Conservation (phyloP, 805 yeast genomes). For the Zygotorulaspora chibaensis region DNA sequence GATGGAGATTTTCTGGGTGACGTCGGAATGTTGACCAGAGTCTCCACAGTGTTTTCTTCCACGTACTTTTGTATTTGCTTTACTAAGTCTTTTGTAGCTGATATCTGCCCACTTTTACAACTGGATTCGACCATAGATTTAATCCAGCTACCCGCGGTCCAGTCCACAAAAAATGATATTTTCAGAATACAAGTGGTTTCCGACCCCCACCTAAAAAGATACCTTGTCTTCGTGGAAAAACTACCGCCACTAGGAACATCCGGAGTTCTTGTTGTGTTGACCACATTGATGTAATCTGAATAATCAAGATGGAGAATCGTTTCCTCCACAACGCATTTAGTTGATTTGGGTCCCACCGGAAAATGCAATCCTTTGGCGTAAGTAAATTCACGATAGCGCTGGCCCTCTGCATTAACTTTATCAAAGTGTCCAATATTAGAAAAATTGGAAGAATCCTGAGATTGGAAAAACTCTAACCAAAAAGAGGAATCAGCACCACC, state of each 20-base stretch:
- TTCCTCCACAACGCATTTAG: conserved; percentile 67
- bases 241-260: conserved; percentile 91
- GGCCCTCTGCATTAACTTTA: conserved; percentile 38
- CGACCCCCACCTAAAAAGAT: conserved; percentile 69
- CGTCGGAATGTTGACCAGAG: conserved; percentile 10
- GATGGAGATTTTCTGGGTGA: conserved; percentile 1
- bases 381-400: conserved; percentile 48
- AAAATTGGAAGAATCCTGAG: conserved; percentile 38
- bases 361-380: conserved; percentile 74
- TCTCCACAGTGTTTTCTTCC: conserved; percentile 17
- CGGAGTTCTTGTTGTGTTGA: conserved; percentile 71
- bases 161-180: conserved; percentile 72
- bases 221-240: conserved; percentile 71
- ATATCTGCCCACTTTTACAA: conserved; percentile 72
- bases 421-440: conserved; percentile 34
- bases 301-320: conserved; percentile 48
- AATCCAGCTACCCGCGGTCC: conserved; percentile 93
- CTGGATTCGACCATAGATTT: conserved; percentile 85
- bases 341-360: conserved; percentile 90
- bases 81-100: conserved; percentile 50
- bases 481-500: conserved; percentile 51
- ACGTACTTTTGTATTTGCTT: conserved; percentile 27
- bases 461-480: conserved; percentile 39
- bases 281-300: conserved; percentile 51
- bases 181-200: conserved; percentile 55